These are phyloP conservation scores for Nicotiana tomentosiformis DNA, from an alignment of 257 asterid genomes.

Conservation along the genomic window DNA sequence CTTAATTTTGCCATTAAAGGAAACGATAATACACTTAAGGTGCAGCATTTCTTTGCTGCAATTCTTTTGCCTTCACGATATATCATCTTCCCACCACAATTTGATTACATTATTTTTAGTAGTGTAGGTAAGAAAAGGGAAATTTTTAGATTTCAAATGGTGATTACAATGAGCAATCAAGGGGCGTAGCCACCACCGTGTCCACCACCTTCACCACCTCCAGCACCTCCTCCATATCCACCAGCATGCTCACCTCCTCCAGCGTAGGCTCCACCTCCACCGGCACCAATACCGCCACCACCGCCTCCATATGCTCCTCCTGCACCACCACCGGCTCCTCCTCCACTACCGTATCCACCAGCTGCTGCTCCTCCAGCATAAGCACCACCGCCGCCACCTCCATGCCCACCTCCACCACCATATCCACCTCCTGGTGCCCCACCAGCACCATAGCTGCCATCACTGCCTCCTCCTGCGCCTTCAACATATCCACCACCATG, in stretches of 20 bases:
- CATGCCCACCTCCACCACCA: slow-evolving; percentile 24
- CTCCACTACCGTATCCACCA: slow-evolving; percentile 29
- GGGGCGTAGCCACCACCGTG: slow-evolving; percentile 9
- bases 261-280: no score
- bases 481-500: slow-evolving; percentile 20
- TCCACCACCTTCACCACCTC: no score
- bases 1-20: neutral
- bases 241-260: no score
- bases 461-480: slow-evolving; percentile 27
- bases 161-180: neutral
- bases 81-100: neutral
- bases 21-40: neutral
- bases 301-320: slow-evolving; percentile 19
- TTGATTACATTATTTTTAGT: neutral
- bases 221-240: no score
- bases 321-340: slow-evolving; percentile 43
- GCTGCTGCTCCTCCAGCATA: slow-evolving; percentile 34
- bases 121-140: neutral
- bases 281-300: slow-evolving; percentile 9
- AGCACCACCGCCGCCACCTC: slow-evolving; percentile 36
- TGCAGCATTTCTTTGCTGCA: neutral
- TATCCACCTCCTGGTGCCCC: slow-evolving; percentile 27
- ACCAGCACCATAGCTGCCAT: slow-evolving; percentile 23
- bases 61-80: neutral
- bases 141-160: neutral